These are phyloP conservation scores for Psilocybe cyanescens DNA, from an alignment of 768 basidiomycete species.

Conservation along the genomic window DNA sequence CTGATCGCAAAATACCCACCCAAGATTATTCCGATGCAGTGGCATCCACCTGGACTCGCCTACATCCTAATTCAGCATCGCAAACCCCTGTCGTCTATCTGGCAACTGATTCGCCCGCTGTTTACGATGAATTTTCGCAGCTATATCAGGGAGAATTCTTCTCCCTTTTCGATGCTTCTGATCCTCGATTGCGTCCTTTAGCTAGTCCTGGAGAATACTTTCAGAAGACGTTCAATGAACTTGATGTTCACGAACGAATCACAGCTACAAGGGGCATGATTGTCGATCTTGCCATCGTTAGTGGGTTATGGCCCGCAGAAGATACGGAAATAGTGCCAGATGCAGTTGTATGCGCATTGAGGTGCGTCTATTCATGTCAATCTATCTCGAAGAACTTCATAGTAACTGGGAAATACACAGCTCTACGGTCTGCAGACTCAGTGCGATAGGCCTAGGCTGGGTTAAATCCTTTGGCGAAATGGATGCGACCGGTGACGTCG, in stretches of 20 bases:
- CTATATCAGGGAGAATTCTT: conserved; percentile 44
- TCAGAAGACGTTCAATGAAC: conserved; percentile 51
- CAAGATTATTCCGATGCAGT: conserved; percentile 50
- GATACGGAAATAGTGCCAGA: conserved; percentile 46
- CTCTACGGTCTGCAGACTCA: conserved; percentile 62
- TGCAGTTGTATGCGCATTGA: conserved; percentile 61
- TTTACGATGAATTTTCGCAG: conserved; percentile 43
- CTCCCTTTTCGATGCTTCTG: conserved; percentile 46
- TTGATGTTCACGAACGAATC: conserved; percentile 44
- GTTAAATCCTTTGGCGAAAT: conserved; percentile 61
- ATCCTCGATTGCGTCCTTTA: conserved; percentile 46
- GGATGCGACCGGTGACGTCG: conserved; percentile 47
- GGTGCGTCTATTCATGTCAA: conserved; percentile 37
- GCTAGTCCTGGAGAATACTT: conserved; percentile 58
- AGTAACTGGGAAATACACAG: conserved; percentile 33
- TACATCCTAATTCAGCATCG: conserved; percentile 24
- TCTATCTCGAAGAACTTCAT: not conserved
- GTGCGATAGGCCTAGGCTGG: conserved; percentile 69
- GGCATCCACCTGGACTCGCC: conserved; percentile 42
- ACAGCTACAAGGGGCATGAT: conserved; percentile 65
- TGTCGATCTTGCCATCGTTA: conserved; percentile 69
- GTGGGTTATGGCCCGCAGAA: conserved; percentile 58
- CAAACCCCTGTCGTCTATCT: conserved; percentile 49
- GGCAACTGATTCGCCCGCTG: conserved; percentile 62
- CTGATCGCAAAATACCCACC: conserved; percentile 49